These are phyloP conservation scores for Coelastrella sp. DNA, from an alignment of 139 green algal species.

Conservation along the genomic window DNA sequence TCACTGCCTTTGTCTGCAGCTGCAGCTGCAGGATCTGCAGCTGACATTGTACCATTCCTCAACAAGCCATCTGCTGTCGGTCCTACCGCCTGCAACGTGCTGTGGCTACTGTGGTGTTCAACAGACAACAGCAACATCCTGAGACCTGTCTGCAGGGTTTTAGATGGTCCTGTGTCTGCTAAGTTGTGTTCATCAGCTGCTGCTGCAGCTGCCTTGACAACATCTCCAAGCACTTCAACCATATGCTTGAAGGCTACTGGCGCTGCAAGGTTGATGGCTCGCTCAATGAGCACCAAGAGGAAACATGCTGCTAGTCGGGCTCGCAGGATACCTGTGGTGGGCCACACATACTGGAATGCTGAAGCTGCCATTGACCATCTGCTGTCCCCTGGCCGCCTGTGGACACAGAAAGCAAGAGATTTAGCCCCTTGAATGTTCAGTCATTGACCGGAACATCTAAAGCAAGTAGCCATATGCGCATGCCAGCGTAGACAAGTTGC, in stretches of 20 bases:
- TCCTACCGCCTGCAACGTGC: too few relatives aligned
- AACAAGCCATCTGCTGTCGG: not conserved
- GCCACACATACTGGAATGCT: slow-evolving; percentile 75
- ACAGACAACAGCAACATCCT: not conserved
- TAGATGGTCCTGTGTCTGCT: not conserved
- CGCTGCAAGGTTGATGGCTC: slow-evolving; percentile 78
- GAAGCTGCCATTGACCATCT: slow-evolving; percentile 33
- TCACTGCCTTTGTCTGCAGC: slow-evolving; percentile 1
- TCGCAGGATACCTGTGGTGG: slow-evolving; percentile 49
- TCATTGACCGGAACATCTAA: too few relatives aligned
- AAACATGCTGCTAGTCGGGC: slow-evolving; percentile 70
- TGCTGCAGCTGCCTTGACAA: not conserved
- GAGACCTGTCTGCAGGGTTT: too few relatives aligned
- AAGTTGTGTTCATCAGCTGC: not conserved
- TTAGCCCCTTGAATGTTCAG: too few relatives aligned
- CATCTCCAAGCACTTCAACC: slow-evolving; percentile 54
- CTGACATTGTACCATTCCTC: not conserved
- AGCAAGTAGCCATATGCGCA: too few relatives aligned
- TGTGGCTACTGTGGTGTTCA: not conserved
- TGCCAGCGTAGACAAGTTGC: too few relatives aligned
- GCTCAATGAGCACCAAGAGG: slow-evolving; percentile 68
- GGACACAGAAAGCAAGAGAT: not conserved
- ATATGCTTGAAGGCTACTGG: slow-evolving; percentile 76
- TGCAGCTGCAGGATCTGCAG: slow-evolving; percentile 18
- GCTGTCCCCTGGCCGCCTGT: slow-evolving; percentile 45